phyloP scores from a whole-genome alignment of 176 grass and related monocot species.

The Carex myosuroides region DNA sequence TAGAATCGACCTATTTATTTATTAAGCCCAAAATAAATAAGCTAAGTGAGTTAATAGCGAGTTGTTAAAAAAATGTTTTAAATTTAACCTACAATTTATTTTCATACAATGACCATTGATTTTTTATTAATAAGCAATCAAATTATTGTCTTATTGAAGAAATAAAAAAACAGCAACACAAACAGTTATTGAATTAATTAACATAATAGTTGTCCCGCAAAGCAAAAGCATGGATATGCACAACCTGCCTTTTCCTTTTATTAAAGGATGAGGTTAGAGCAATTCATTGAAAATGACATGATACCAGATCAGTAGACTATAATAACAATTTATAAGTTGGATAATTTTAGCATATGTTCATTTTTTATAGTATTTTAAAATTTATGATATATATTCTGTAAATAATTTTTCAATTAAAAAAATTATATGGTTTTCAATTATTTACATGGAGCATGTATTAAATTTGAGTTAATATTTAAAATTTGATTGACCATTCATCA shows the following conservation, averaged over 20 bases:
- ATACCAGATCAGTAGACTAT: neutral
- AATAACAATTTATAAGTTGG: neutral
- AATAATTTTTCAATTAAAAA: too few species aligned
- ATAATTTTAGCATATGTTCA: too few species aligned
- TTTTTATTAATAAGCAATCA: neutral
- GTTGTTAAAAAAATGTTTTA: neutral
- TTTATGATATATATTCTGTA: too few species aligned
- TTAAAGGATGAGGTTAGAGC: neutral
- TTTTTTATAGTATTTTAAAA: too few species aligned
- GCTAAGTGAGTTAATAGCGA: neutral
- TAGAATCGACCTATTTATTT: slow-evolving; percentile 82
- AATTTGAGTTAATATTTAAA: too few species aligned
- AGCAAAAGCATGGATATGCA: neutral
- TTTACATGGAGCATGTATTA: too few species aligned
- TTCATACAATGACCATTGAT: neutral
- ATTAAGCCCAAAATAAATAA: slow-evolving; percentile 3
- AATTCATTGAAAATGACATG: neutral
- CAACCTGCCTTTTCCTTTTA: neutral
- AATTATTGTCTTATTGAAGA: neutral
- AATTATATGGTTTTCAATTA: too few species aligned
- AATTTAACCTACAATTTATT: neutral
- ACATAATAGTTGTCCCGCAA: neutral
- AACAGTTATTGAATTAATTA: neutral
- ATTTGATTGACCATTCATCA: too few species aligned
- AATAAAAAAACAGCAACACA: neutral